Conservation (phyloP, 1,284 basidiomycete species). For the Sporisorium scitamineum region DNA sequence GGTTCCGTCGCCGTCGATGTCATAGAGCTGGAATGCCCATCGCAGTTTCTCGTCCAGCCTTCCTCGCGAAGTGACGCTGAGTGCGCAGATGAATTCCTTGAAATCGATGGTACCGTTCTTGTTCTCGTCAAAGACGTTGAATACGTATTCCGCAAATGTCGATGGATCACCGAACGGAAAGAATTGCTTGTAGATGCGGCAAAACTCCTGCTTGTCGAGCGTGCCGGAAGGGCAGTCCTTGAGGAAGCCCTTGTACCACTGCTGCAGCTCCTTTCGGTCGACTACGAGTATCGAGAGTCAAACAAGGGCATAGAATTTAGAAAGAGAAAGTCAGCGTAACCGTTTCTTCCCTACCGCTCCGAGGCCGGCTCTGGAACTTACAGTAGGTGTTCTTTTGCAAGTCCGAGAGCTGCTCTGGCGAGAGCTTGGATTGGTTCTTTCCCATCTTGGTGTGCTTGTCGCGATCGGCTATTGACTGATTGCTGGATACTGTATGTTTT, state of each 20-base stretch:
- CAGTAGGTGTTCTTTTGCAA: conserved; percentile 99
- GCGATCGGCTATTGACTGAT: background rate
- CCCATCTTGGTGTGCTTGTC: conserved; percentile 74
- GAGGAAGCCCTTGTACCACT: conserved; percentile 99
- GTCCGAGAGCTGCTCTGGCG: conserved; percentile 91
- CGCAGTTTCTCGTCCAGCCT: conserved; percentile 97
- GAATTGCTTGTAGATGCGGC: conserved; percentile 98
- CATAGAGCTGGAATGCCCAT: conserved; percentile 99
- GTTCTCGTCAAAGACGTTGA: conserved; percentile 76
- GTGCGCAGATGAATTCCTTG: conserved; percentile 94
- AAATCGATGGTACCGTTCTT: conserved; percentile 68
- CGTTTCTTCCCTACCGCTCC: background rate
- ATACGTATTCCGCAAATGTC: conserved; percentile 98
- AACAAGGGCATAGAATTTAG: no score
- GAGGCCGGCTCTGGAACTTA: conserved; percentile 71
- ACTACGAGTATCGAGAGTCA: conserved; percentile 74
- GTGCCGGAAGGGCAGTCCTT: conserved; percentile 98
- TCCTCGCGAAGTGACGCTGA: conserved; percentile 93
- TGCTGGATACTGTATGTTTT: background rate
- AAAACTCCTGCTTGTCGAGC: conserved; percentile 95
- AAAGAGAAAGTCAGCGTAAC: background rate
- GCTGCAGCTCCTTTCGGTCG: conserved; percentile 99
- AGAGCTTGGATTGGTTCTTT: conserved; percentile 96
- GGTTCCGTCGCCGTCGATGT: conserved; percentile 80
- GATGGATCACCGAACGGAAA: conserved; percentile 98